Base-by-base conservation (phyloP, 2,329 filamentous ascomycete genomes). In the Orbilia brochopaga region DNA sequence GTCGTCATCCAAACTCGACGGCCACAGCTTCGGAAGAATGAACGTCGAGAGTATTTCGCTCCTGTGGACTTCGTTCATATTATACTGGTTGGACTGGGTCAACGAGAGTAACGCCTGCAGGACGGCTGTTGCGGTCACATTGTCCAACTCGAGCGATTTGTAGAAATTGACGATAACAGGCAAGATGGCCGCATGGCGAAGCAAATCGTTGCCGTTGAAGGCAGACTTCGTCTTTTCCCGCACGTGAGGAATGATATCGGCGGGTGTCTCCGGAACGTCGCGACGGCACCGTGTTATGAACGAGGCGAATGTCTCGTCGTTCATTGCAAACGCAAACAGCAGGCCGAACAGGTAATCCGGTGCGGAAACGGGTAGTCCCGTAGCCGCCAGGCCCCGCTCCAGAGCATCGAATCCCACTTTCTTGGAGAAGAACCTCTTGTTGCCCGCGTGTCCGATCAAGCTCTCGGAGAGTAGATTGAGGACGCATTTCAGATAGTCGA, bases 361-460 rank as follows among this genome's bases (percentile, higher is more conserved):
- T 74, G 90, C 87, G 64, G 84, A 84, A 74, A 85, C 85, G 60
- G 88, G 83, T 59, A 87, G 80, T 35, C 89, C 86, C 79, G 88
- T 87, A 78, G 86, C 87, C 73, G 85, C 85, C 80, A 92, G 84
- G 4, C 85, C 86, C 77, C 90, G 86, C 77, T 94, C 88, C 61
- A 97, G 79, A 6, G 87, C 85, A 74, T 87, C 84, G 88, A 91
- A 96, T 2, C 93, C 92, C 64, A 21, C 86, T 87, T 67, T 90
- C 85, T 30, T 95, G 86, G 75, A 87, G 84, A 97, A 97, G 81
- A 93, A 97, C 75, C 90, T 86, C 77, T 88, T 86, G 80, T 97
- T 99, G 19, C 92, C 93, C 52, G 88, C 84, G 79, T 97, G 92
- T 51, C 87, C 87, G 60, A 87, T 85, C 74, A 99, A 84, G 13